Base-by-base conservation (phyloP, 2,329 filamentous ascomycete genomes). In the Penicillium concentricum region DNA sequence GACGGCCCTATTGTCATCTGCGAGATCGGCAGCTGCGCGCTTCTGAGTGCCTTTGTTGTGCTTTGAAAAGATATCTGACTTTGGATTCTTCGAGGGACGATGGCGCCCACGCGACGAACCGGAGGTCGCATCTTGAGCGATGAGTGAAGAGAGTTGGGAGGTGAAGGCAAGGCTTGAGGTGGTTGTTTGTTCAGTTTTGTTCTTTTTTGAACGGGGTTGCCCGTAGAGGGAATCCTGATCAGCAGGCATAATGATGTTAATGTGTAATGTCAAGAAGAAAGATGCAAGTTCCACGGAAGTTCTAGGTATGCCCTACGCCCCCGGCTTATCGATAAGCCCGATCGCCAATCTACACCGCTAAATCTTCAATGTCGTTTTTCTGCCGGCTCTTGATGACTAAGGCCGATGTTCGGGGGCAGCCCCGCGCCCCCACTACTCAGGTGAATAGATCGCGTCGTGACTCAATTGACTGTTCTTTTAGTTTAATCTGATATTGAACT, bases 131-230 rank as follows among this genome's bases (percentile, higher is more conserved):
- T 78, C 69, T 59, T 78, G 80, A 52, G 87, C 80, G 76, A 97
- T 91, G 54, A 97, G 85, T 44, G 87, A 90, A 65, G 89, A 88
- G 61, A 97, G 85, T 63, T 94, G 90, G 12, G 91, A 90, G n/a
- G 89, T 87, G 78, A 99, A 97, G 70, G 91, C 87, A 53, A 96
- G 84, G 43, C 86, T 88, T 49, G 85, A 88, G 20, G 92, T 88
- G 18, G 92, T 84, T 18, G 86, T 66, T 78, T 52, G 37, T 59
- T 75, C 50, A 71, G 71, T 58, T 73, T 71, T 39, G 86, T 87
- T 74, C 92, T 93, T 12, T 26, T 35, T 56, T 3, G 84, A 79
- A 37, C 86, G 84, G 53, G 85, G 84, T 51, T 88, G 83, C 69
- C 91, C 91, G 75, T 97, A 97, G 15, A 97, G 84, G 15, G 68